These are phyloP conservation scores for Petunia secreta DNA, from an alignment of 257 asterid genomes.

Conservation along the genomic window DNA sequence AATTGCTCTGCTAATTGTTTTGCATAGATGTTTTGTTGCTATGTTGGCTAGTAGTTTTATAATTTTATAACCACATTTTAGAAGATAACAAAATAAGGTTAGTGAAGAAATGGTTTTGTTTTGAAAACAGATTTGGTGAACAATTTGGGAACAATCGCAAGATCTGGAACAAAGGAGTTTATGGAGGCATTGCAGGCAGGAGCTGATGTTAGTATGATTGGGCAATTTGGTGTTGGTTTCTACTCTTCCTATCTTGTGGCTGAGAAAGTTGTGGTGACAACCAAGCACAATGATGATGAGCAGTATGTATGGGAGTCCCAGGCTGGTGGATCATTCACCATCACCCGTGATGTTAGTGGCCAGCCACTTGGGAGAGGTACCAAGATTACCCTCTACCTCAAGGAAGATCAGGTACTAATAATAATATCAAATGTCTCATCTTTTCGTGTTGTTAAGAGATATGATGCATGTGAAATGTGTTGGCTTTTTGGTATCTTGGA, in stretches of 20 bases:
- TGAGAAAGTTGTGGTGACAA: constrained; percentile 16
- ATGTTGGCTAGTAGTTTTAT: not conserved
- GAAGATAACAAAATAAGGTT: not conserved
- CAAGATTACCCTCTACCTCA: not conserved
- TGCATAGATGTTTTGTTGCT: not conserved
- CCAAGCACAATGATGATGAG: constrained; percentile 16
- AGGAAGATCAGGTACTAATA: not conserved
- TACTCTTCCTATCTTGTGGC: constrained; percentile 17
- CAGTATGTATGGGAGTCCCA: constrained; percentile 5
- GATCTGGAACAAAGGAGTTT: constrained; percentile 35
- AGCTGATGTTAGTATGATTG: constrained; percentile 36
- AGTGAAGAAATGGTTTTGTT: not conserved
- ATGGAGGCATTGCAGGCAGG: constrained; percentile 34
- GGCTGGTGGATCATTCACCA: not conserved
- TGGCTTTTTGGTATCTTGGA: not conserved
- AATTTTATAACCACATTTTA: too few species aligned
- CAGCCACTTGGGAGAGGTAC: not conserved
- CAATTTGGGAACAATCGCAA: constrained; percentile 28
- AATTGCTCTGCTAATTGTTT: not conserved
- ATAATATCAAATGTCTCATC: not conserved
- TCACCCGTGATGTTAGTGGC: not conserved
- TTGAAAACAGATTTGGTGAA: constrained; percentile 25
- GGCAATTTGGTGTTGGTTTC: constrained; percentile 24
- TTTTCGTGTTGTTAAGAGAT: not conserved
- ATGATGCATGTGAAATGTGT: not conserved